These are phyloP conservation scores for Dianthus caryophyllus DNA, from an alignment of 148 eudicot species.

Conservation along the genomic window DNA sequence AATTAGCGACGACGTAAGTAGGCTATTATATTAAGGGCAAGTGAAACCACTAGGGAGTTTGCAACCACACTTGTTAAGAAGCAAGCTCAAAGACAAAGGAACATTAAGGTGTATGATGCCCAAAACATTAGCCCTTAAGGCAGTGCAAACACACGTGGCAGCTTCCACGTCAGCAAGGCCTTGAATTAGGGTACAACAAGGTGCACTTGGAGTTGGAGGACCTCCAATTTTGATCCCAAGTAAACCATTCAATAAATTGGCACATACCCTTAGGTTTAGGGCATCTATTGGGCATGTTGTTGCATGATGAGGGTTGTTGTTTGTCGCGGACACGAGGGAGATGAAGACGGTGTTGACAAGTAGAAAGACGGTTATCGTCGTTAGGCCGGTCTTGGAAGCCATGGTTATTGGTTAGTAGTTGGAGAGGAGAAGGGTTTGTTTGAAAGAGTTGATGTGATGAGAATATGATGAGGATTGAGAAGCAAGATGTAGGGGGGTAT, in stretches of 20 bases:
- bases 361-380: slow-evolving; percentile 26
- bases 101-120: slow-evolving; percentile 46
- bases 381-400: slow-evolving; percentile 12
- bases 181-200: slow-evolving; percentile 46
- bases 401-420: neutral
- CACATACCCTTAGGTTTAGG: slow-evolving; percentile 44
- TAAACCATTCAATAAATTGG: slow-evolving; percentile 39
- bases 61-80: slow-evolving; percentile 44
- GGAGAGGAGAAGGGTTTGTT: neutral
- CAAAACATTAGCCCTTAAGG: slow-evolving; percentile 47
- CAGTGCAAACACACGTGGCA: slow-evolving; percentile 64
- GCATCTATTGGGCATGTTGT: slow-evolving; percentile 20
- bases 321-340: slow-evolving; percentile 22
- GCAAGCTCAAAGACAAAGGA: slow-evolving; percentile 44
- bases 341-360: slow-evolving; percentile 37
- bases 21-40: slow-evolving; percentile 28
- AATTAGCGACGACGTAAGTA: too few relatives aligned
- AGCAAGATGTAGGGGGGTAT: slow-evolving; percentile 7
- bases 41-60: slow-evolving; percentile 41
- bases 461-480: neutral
- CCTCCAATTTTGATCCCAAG: slow-evolving; percentile 33
- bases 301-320: slow-evolving; percentile 15
- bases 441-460: neutral
- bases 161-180: slow-evolving; percentile 56
- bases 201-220: slow-evolving; percentile 43